Percentiles rank a stretch among this genome's conserved stretches.
Conservation (phyloP, 345 rosid genomes). For the Kandelia obovata region DNA sequence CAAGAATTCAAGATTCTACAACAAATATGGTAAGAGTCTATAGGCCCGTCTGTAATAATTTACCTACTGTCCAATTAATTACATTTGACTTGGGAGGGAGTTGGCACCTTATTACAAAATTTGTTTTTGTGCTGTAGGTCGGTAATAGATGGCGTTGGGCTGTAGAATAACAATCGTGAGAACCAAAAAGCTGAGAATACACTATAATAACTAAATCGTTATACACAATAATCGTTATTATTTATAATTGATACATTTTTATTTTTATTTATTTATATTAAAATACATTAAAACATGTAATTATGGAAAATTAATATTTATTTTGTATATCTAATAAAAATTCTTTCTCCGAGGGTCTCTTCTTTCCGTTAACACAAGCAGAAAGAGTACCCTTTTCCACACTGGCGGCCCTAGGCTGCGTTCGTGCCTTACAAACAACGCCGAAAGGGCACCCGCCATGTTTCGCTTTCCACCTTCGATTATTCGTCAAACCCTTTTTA, state of each 20-base stretch:
- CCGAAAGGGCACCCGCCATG: neutral
- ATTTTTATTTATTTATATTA: no score
- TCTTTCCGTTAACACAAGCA: no score
- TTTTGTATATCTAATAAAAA: no score
- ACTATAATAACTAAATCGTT: no score
- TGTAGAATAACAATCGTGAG: neutral
- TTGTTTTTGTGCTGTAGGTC: neutral
- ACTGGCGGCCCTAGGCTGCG: constrained; percentile 30
- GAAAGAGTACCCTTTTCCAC: neutral
- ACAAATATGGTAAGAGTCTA: neutral
- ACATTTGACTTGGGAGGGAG: neutral
- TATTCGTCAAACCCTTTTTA: no score
- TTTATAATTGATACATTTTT: no score
- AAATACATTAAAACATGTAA: no score
- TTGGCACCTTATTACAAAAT: neutral
- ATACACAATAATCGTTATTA: no score
- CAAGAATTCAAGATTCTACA: neutral
- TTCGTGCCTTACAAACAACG: constrained; percentile 1
- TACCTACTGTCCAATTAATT: neutral
- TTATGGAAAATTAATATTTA: no score
- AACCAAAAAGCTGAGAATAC: neutral
- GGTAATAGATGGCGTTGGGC: neutral
- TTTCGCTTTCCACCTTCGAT: no score
- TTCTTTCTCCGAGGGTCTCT: no score
- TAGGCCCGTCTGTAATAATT: neutral